A percentile compares a stretch with the other conserved stretches of the same genome.
Evolutionary conservation across 192 early-diverging fungal genomes (phyloP).

Genomic region (Coemansia sp.): DNA sequence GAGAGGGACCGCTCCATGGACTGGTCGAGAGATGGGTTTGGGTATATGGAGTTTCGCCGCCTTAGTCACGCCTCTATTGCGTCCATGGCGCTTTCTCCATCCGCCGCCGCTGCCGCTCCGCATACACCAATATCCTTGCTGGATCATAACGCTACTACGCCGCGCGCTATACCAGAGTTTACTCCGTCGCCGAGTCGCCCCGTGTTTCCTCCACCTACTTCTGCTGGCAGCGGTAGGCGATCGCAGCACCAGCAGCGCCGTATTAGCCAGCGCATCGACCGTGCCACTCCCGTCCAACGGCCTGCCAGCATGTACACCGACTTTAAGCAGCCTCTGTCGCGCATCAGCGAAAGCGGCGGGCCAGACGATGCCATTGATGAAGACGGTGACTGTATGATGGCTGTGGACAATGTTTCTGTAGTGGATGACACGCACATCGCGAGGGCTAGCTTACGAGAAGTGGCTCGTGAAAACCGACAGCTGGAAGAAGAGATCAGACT

Average conservation of each 20-base stretch:
- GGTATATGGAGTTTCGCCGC: slow-evolving; percentile 54
- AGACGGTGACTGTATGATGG: slow-evolving; percentile 19
- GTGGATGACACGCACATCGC: slow-evolving; percentile 2
- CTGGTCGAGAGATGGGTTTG: slow-evolving; percentile 49
- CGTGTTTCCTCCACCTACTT: neutral
- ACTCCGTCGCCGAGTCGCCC: slow-evolving; percentile 1
- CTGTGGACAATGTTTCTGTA: neutral
- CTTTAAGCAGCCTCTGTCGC: slow-evolving; percentile 10
- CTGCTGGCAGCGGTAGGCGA: neutral
- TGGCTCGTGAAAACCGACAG: slow-evolving; percentile 18
- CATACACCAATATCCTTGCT: neutral
- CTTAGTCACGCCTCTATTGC: slow-evolving; percentile 20
- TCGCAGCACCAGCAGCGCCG: slow-evolving; percentile 8
- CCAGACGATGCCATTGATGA: slow-evolving; percentile 14
- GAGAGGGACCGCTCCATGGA: slow-evolving; percentile 41
- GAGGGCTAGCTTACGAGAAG: slow-evolving; percentile 2
- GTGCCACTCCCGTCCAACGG: neutral
- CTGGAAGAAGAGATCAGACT: slow-evolving; percentile 10
- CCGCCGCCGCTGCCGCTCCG: neutral
- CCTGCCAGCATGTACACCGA: neutral
- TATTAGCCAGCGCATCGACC: neutral
- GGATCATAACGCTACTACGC: neutral
- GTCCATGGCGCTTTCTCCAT: slow-evolving; percentile 22
- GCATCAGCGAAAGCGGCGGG: slow-evolving; percentile 9
- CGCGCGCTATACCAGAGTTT: neutral